Percentiles rank a stretch among this genome's conserved stretches.
Evolutionary conservation across 2,329 filamentous ascomycete species (phyloP).

Genomic region (Huntiella abstrusa): DNA sequence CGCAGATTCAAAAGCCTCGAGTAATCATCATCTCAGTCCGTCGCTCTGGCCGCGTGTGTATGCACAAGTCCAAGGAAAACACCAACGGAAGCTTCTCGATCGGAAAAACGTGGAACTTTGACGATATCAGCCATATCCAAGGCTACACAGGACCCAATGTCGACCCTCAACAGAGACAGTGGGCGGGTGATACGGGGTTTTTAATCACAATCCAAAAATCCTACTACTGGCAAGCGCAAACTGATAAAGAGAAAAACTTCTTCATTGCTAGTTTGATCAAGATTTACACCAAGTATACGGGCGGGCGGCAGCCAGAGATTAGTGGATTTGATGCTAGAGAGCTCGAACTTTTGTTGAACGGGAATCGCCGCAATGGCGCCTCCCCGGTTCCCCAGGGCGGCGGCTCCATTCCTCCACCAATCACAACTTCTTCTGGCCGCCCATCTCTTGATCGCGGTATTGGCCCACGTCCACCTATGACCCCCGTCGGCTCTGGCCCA

Average conservation of each 20-base stretch:
- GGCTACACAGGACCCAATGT: conserved; percentile 50
- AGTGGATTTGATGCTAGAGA: conserved; percentile 68
- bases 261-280: conserved; percentile 94
- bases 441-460: conserved; percentile 9
- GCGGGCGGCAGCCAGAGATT: conserved; percentile 61
- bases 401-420: conserved; percentile 15
- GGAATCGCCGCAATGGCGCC: conserved; percentile 19
- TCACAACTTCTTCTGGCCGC: conserved; percentile 6
- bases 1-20: conserved; percentile 66
- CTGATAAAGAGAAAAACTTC: conserved; percentile 93
- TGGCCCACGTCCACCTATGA: conserved; percentile 10
- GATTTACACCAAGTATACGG: conserved; percentile 92
- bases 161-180: conserved; percentile 44
- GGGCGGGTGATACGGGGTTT: conserved; percentile 73
- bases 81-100: conserved; percentile 87
- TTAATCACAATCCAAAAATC: conserved; percentile 77
- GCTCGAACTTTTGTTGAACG: conserved; percentile 53
- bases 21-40: conserved; percentile 87
- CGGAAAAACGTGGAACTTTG: conserved; percentile 93
- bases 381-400: conserved; percentile 14
- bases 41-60: conserved; percentile 76
- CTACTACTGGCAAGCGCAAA: conserved; percentile 92
- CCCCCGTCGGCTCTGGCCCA: conserved; percentile 9
- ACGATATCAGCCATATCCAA: conserved; percentile 69
- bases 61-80: conserved; percentile 97